Evolutionary conservation across 768 basidiomycete genomes (phyloP), one percentile per base, ranked within the genome.

Genomic region (Boletus vinaceobasis): DNA sequence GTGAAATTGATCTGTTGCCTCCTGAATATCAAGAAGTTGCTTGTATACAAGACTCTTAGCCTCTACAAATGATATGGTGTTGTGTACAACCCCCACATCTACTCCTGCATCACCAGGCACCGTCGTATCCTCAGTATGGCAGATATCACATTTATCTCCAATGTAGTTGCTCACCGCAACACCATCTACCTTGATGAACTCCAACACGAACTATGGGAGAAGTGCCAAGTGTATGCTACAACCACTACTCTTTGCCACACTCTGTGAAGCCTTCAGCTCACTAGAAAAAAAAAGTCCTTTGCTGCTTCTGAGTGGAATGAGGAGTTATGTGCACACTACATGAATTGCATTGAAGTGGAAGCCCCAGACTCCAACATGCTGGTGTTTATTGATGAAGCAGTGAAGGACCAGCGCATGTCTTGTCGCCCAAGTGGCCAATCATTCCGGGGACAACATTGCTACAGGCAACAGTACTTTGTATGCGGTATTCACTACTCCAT

Each of bases 281-380:
- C 43, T 10, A 2, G 31, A 58, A 65, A 48, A 7, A n/a, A 4
- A 27, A 58, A 11, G n/a, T 56, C 56, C 1, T 35, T 32, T 2
- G 13, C 37, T 7, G 59, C 66, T 14, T 5, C 35, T 9, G 59
- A 67, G 36, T 10, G n/a, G 15, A 61, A 53, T 48, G 51, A 60
- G 7, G 23, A 44, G 11, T 19, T 39, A 14, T 10, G 40, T 1
- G 51, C 57, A 13, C 2, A 11, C 2, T 62, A 56, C 19, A 62
- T 57, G 55, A 62, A 62, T 13, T 13, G 4, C 1, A 57, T 62
- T 33, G 55, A 17, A 7, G 42, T 37, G 0, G 38, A 57, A 43
- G 62, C 15, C 61, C 58, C 45, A 1, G 43, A 62, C 37, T 37
- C 65, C 7, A 45, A 65, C 13, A 64, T 62, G 59, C 52, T 67